A percentile compares a stretch with the other conserved stretches of the same genome.
Evolutionary conservation across 179 eudicot species (phyloP).

Genomic region (Silene noctiflora): DNA sequence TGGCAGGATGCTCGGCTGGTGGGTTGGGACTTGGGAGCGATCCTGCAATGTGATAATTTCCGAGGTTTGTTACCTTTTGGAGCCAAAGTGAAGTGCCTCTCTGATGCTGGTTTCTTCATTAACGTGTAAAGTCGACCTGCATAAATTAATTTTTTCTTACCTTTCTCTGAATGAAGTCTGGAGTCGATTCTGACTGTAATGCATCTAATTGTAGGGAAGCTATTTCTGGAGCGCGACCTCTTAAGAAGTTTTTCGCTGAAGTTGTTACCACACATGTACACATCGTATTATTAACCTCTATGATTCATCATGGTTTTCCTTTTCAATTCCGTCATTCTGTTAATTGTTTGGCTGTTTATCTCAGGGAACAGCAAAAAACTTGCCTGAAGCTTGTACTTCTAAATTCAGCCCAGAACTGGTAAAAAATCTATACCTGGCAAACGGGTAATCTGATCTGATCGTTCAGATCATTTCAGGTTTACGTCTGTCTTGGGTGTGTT

Average conservation of each 20-base stretch:
- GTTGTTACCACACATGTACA: too few relatives aligned
- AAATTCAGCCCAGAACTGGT: conserved; percentile 59
- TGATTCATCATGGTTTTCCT: too few relatives aligned
- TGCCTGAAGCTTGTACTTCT: conserved; percentile 66
- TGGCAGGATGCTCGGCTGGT: conserved; percentile 66
- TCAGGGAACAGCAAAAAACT: conserved; percentile 62
- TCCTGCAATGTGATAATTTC: conserved; percentile 63
- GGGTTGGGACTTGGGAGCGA: conserved; percentile 48
- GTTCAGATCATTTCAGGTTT: too few relatives aligned
- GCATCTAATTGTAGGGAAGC: too few relatives aligned
- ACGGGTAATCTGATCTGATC: too few relatives aligned
- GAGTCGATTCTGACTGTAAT: conserved; percentile 9
- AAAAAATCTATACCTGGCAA: background rate
- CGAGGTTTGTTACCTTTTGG: conserved; percentile 44
- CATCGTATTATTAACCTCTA: too few relatives aligned
- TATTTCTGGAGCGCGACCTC: too few relatives aligned
- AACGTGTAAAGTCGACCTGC: conserved; percentile 38
- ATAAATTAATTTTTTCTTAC: too few relatives aligned
- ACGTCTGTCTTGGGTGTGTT: too few relatives aligned
- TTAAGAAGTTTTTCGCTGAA: too few relatives aligned
- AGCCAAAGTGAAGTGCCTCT: conserved; percentile 54
- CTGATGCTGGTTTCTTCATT: conserved; percentile 68
- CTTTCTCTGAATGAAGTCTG: too few relatives aligned
- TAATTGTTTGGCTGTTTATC: background rate
- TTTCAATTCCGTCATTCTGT: background rate